Base-by-base conservation (phyloP, 164 flowering plant species). In the Warburgia ugandensis region DNA sequence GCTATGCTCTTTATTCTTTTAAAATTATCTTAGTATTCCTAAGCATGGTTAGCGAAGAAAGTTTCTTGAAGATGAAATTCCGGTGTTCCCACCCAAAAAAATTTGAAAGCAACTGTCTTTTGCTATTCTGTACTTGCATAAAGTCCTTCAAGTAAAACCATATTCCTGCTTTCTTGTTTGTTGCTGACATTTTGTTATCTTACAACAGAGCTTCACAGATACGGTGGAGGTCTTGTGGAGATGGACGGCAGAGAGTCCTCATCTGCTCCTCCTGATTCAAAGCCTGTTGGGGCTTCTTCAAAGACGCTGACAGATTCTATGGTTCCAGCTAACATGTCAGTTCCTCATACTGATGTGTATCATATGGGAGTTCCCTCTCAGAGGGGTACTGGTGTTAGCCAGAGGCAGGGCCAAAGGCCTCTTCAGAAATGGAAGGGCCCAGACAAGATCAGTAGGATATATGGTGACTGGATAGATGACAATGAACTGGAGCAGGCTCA, bases 391-490 rank as follows among this genome's bases (percentile, higher is more conserved):
- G 60, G 60, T 46, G 68, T 72, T 30, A 63, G 55, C 41, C 94
- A 71, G 69, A 76, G 80, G 64, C 68, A 70, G 39, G 86, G 79
- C 13, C 81, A 75, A 55, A 77, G 86, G 45, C 48, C 84, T 11
- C 70, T 58, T 39, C 82, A 77, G 64, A 92, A 88, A 52, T 92
- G 99, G 99, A 92, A 92, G 45, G 99, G 99, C 22, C 99, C 99
- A 1, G 85, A 88, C 61, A 94, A 84, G 68, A 94, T 94, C 65
- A 94, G 99, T 57, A 60, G 85, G 70, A 94, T 94, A 67, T 92
- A 92, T 61, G 99, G 99, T 50, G 99, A 94, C 52, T 94, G 99
- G 99, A 89, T 94, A 22, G 98, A 92, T 49, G 98, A 88, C 57
- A 65, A 72, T 35, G 86, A 85, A 58, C 74, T 61, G 53, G 72